Evolutionary conservation across 352 stramenopile genomes (phyloP), one percentile per base, ranked within the genome.

Genomic region (Pelagophyceae sp.): DNA sequence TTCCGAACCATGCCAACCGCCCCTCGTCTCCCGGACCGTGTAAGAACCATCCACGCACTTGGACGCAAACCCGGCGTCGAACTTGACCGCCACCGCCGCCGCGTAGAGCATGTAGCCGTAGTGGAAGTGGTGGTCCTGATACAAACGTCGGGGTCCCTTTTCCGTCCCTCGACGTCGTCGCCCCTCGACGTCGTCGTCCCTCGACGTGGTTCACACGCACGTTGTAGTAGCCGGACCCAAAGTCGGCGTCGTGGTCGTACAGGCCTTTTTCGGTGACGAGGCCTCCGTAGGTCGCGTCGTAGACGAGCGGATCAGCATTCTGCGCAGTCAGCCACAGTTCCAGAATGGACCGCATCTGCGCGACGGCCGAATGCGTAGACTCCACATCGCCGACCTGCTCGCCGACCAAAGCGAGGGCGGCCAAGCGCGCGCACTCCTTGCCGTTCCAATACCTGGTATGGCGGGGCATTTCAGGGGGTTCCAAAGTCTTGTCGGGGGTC

Each of bases 71-170:
- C 64, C 64, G 6, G 64, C 64, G 37, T 72, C 64, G 37, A 51
- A 29, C n/a, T 72, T 72, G 32, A 72, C 60, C 20, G 95, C 79
- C 15, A 96, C 87, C 20, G 88, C 89, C 35, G 91, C 85, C 38
- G 91, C 84, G 79, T 94, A 94, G 72, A 95, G 82, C 60, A 95
- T 88, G 80, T 96, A 96, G 72, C 91, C 91, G 67, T 95, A 96
- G 83, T 96, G 90, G 80, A 95, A 96, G 83, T 96, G 91, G 87
- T 95, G 80, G 64, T 72, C 64, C n/a, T n/a, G n/a, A n/a, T n/a
- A n/a, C n/a, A n/a, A n/a, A n/a, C n/a, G n/a, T n/a, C n/a, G n/a
- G n/a, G n/a, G n/a, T n/a, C n/a, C n/a, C n/a, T n/a, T n/a, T n/a
- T n/a, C n/a, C n/a, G n/a, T n/a, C n/a, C n/a, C n/a, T n/a, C n/a